phyloP scores from a whole-genome alignment of 495 filamentous ascomycete species.

The Aspergillus diversus region DNA sequence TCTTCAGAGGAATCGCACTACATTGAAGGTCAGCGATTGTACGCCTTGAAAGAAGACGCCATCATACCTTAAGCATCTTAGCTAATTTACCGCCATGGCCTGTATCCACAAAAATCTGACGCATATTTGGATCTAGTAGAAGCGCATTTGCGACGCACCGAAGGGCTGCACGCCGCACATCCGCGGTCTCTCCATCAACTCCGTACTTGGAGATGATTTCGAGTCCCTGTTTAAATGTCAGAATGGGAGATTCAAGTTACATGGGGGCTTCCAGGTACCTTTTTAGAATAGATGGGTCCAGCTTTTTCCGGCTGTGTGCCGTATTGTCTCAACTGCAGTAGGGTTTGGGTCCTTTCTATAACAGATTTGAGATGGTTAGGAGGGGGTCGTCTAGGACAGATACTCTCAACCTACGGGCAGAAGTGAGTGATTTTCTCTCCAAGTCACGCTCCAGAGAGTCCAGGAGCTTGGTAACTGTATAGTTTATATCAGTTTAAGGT shows the following conservation, averaged over 20 bases:
- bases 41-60: not conserved
- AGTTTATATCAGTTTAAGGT: conserved; percentile 1
- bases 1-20: conserved; percentile 77
- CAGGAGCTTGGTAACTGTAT: conserved; percentile 62
- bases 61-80: conserved; percentile 64
- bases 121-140: conserved; percentile 67
- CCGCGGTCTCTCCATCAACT: conserved; percentile 60
- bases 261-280: conserved; percentile 50
- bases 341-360: conserved; percentile 62
- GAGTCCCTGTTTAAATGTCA: conserved; percentile 66
- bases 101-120: conserved; percentile 82
- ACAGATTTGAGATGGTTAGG: conserved; percentile 9
- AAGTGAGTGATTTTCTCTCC: conserved; percentile 51
- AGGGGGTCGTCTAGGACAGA: conserved; percentile 5
- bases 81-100: conserved; percentile 73
- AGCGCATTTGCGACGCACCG: conserved; percentile 88
- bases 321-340: conserved; percentile 79
- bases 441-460: conserved; percentile 62
- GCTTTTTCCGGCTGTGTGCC: conserved; percentile 72
- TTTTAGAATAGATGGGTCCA: conserved; percentile 77
- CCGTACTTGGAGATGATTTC: conserved; percentile 71
- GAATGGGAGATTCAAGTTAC: conserved; percentile 6
- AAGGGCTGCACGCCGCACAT: conserved; percentile 75
- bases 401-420: conserved; percentile 55
- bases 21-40: conserved; percentile 18